These are phyloP conservation scores for Yamadazyma kanchanaburiensis DNA, from an alignment of 1,139 yeast species.

Conservation along the genomic window DNA sequence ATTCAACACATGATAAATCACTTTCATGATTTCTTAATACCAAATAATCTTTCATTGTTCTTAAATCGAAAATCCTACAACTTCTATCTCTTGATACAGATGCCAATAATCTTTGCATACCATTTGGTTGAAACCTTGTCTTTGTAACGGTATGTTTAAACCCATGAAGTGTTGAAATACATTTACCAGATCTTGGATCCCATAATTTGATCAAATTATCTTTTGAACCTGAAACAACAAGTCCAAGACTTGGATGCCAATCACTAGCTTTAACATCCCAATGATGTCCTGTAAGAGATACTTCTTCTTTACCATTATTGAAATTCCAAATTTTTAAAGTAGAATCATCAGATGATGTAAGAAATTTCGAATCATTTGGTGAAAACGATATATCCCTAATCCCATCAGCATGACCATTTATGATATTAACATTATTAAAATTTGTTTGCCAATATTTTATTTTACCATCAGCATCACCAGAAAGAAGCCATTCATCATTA, in stretches of 20 bases:
- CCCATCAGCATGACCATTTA: conserved; percentile 77
- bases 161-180: conserved; percentile 81
- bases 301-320: conserved; percentile 82
- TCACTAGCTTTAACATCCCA: conserved; percentile 98
- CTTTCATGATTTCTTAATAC: conserved; percentile 77
- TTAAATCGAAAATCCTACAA: conserved; percentile 79
- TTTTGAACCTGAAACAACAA: conserved; percentile 85
- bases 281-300: conserved; percentile 83
- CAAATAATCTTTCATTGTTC: conserved; percentile 76
- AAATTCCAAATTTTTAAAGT: conserved; percentile 91
- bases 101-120: conserved; percentile 68
- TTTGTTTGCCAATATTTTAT: conserved; percentile 98
- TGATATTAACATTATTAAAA: conserved; percentile 88
- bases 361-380: conserved; percentile 86
- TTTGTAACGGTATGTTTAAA: conserved; percentile 90
- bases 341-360: conserved; percentile 91
- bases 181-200: conserved; percentile 84
- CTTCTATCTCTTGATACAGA: conserved; percentile 88
- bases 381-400: conserved; percentile 85
- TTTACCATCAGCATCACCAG: conserved; percentile 90
- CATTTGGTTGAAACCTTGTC: conserved; percentile 75
- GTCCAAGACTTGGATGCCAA: conserved; percentile 91
- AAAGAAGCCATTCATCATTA: conserved; percentile 89
- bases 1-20: conserved; percentile 79
- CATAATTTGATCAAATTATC: conserved; percentile 90